phyloP scores from a whole-genome alignment of 257 asterid species.

The Capsicum pubescens region DNA sequence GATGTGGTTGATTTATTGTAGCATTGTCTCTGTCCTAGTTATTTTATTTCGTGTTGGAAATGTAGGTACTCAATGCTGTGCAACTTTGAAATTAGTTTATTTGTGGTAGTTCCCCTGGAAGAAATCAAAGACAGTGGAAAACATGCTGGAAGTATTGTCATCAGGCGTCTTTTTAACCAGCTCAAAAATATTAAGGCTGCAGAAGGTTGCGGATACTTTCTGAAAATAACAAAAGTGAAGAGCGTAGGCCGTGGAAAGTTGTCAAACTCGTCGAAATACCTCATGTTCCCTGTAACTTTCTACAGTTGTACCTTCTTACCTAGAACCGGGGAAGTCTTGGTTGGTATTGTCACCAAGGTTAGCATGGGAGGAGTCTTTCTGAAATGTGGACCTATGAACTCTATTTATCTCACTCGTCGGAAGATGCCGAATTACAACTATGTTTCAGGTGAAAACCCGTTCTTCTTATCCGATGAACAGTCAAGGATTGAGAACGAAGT shows the following conservation, averaged over 20 bases:
- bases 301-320: constrained; percentile 63
- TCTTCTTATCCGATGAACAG: constrained; percentile 46
- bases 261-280: constrained; percentile 25
- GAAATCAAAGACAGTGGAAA: constrained; percentile 38
- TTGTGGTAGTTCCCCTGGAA: constrained; percentile 50
- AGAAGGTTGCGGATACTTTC: constrained; percentile 60
- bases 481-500: constrained; percentile 69
- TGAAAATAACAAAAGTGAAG: constrained; percentile 64
- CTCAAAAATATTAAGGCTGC: constrained; percentile 45
- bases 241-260: constrained; percentile 56
- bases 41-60: background rate
- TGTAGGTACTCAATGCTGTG: constrained; percentile 52
- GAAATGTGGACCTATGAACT: constrained; percentile 82
- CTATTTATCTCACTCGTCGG: constrained; percentile 49
- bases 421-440: constrained; percentile 63
- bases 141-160: constrained; percentile 47
- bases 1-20: background rate
- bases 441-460: constrained; percentile 43
- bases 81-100: constrained; percentile 33
- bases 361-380: constrained; percentile 52
- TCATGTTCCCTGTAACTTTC: constrained; percentile 57
- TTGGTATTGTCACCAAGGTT: constrained; percentile 56
- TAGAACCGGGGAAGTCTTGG: constrained; percentile 62
- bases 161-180: constrained; percentile 45
- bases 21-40: background rate